phyloP scores from a whole-genome alignment of 306 rosid species.

The Gleditsia sinensis region DNA sequence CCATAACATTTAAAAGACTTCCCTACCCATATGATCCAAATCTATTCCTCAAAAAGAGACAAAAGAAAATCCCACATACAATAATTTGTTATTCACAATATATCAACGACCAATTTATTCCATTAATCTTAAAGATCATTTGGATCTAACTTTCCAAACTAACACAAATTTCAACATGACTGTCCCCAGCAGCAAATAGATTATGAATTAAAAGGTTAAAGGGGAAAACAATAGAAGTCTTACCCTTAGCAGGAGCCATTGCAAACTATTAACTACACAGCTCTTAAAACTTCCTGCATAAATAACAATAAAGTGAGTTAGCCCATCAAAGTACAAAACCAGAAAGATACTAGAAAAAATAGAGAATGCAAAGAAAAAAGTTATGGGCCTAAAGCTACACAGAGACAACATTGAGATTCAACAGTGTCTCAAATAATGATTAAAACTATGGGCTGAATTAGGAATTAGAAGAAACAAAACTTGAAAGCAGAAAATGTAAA shows the following conservation, averaged over 20 bases:
- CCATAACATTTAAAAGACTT: not conserved
- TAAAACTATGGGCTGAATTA: not conserved
- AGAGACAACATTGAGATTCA: not conserved
- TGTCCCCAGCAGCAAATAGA: not conserved
- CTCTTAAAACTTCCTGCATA: conserved; percentile 32
- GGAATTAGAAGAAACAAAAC: too few relatives aligned
- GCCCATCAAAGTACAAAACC: not conserved
- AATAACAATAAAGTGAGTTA: not conserved
- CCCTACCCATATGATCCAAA: not conserved
- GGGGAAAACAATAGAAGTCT: not conserved
- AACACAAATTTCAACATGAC: not conserved
- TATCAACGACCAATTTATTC: not conserved
- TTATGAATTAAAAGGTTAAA: not conserved
- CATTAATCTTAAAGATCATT: not conserved
- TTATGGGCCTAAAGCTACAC: not conserved
- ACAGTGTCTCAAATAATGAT: not conserved
- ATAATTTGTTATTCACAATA: not conserved
- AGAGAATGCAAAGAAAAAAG: not conserved
- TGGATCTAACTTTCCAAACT: not conserved
- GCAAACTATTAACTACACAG: conserved; percentile 11
- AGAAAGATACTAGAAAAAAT: not conserved
- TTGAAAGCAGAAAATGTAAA: not conserved
- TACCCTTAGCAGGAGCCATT: conserved; percentile 51
- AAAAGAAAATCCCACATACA: not conserved
- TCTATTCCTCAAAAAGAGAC: too few relatives aligned